phyloP scores from a whole-genome alignment of 768 basidiomycete genomes.

The Leccinum subgranulosum region DNA sequence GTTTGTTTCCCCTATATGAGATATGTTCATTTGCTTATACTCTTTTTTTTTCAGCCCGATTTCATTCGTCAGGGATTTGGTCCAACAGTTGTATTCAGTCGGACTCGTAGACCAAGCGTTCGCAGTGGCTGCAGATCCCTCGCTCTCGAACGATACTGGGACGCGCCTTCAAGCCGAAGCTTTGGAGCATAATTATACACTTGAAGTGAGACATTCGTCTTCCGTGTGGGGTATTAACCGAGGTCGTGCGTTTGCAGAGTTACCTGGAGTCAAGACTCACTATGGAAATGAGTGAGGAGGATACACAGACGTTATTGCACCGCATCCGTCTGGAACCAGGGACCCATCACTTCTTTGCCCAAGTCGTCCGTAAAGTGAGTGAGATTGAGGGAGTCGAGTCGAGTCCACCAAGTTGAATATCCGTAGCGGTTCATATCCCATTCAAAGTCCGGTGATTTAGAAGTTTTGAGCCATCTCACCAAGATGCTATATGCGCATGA shows the following conservation, averaged over 20 bases:
- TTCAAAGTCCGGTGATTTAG: conserved; percentile 55
- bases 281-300: conserved; percentile 43
- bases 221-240: neutral
- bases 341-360: conserved; percentile 57
- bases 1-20: conserved; percentile 8
- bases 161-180: conserved; percentile 56
- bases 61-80: conserved; percentile 27
- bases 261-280: conserved; percentile 60
- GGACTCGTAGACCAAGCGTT: conserved; percentile 56
- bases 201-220: conserved; percentile 43
- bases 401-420: neutral
- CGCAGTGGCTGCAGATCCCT: conserved; percentile 50
- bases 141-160: conserved; percentile 44
- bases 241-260: conserved; percentile 11
- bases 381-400: neutral
- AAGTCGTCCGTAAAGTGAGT: conserved; percentile 55
- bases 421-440: conserved; percentile 57
- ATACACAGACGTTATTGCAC: conserved; percentile 32
- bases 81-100: conserved; percentile 51
- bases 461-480: conserved; percentile 68
- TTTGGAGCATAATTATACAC: conserved; percentile 54
- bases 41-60: conserved; percentile 14
- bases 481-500: conserved; percentile 60
- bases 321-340: conserved; percentile 53
- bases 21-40: conserved; percentile 9